phyloP scores from a whole-genome alignment of 441 rosid species.

The Pelargonium fulgidum region DNA sequence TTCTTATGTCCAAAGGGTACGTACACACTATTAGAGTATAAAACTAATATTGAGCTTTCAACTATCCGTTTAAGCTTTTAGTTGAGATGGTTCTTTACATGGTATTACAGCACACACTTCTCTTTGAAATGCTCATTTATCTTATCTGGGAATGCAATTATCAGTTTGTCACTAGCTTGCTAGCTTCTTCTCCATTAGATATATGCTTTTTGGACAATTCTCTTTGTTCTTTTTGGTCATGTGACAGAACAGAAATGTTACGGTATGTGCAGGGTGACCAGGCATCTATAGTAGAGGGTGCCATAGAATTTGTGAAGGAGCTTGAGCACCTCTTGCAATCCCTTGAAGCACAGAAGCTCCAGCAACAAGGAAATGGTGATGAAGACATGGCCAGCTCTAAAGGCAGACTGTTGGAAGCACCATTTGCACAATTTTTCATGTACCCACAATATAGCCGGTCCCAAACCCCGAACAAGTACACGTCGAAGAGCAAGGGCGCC shows the following conservation, averaged over 20 bases:
- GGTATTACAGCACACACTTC: no score
- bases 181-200: no score
- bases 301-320: constrained; percentile 81
- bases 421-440: constrained; percentile 49
- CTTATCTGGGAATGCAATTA: no score
- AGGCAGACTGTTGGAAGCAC: constrained; percentile 20
- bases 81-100: no score
- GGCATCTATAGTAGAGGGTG: constrained; percentile 83
- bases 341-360: constrained; percentile 58
- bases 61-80: background rate
- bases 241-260: background rate
- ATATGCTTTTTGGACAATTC: no score
- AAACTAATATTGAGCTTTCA: no score
- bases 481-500: constrained; percentile 35
- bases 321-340: constrained; percentile 63
- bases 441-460: constrained; percentile 47
- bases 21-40: background rate
- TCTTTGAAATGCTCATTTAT: no score
- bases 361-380: constrained; percentile 16
- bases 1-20: constrained; percentile 73
- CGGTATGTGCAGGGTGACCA: constrained; percentile 63
- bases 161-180: no score
- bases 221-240: no score
- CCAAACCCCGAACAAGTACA: constrained; percentile 40
- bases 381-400: constrained; percentile 12